Evolutionary conservation across 148 eudicot species (phyloP).

Genomic region (Heliamphora exappendiculata): DNA sequence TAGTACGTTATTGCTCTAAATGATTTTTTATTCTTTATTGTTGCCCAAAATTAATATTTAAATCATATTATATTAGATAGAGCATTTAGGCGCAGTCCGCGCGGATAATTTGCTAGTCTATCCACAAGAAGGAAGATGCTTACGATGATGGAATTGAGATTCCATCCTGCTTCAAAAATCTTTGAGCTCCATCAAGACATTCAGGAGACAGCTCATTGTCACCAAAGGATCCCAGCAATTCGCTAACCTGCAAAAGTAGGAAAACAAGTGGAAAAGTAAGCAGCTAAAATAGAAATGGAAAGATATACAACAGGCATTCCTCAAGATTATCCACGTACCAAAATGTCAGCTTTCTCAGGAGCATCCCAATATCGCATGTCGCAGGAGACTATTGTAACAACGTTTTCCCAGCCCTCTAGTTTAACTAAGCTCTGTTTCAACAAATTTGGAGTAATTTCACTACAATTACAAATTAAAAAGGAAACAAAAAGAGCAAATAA

Average conservation of each 20-base stretch:
- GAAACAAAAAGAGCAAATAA: not conserved
- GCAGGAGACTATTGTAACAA: slow-evolving; percentile 70
- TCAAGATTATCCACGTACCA: slow-evolving; percentile 37
- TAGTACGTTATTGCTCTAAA: no score
- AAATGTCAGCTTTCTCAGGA: slow-evolving; percentile 94
- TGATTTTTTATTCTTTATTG: no score
- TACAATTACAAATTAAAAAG: not conserved
- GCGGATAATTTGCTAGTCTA: no score
- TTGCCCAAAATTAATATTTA: no score
- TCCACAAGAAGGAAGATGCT: no score
- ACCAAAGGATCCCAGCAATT: slow-evolving; percentile 91
- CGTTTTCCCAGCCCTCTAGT: slow-evolving; percentile 88
- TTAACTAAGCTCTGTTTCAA: slow-evolving; percentile 74
- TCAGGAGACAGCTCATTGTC: slow-evolving; percentile 99
- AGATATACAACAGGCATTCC: not conserved
- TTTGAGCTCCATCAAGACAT: slow-evolving; percentile 95
- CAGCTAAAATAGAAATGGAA: not conserved
- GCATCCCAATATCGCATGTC: slow-evolving; percentile 99
- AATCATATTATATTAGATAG: no score
- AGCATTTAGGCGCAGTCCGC: no score
- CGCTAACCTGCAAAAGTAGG: slow-evolving; percentile 61
- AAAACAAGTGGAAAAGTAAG: slow-evolving; percentile 12
- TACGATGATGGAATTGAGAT: slow-evolving; percentile 97
- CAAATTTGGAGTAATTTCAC: slow-evolving; percentile 8
- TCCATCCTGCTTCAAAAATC: slow-evolving; percentile 84